Percentiles rank a stretch among this genome's conserved stretches.
phyloP scores from a whole-genome alignment of 495 filamentous ascomycete species.

The Penicillium fimorum region DNA sequence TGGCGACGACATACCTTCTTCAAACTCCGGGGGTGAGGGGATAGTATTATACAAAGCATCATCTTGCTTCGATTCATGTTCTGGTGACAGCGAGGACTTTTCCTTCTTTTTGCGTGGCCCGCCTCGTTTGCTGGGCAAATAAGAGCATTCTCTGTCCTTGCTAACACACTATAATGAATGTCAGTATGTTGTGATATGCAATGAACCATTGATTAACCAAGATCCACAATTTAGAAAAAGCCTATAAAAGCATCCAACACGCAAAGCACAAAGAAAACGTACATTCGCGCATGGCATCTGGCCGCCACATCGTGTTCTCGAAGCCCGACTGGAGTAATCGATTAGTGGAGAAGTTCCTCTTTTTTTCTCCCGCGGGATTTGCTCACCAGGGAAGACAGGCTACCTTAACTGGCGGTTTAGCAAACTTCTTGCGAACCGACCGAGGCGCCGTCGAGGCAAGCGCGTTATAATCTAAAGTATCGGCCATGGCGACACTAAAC shows the following conservation, averaged over 20 bases:
- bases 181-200: neutral
- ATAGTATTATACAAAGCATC: slow-evolving; percentile 22
- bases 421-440: slow-evolving; percentile 47
- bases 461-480: slow-evolving; percentile 19
- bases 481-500: slow-evolving; percentile 31
- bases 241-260: neutral
- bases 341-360: slow-evolving; percentile 8
- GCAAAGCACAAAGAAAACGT: slow-evolving; percentile 24
- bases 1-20: slow-evolving; percentile 32
- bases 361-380: slow-evolving; percentile 4
- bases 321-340: slow-evolving; percentile 47
- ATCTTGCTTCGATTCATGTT: slow-evolving; percentile 25
- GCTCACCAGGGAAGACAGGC: slow-evolving; percentile 62
- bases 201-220: neutral
- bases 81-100: slow-evolving; percentile 27
- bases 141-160: slow-evolving; percentile 54
- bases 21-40: slow-evolving; percentile 29
- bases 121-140: slow-evolving; percentile 57
- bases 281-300: slow-evolving; percentile 57
- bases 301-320: slow-evolving; percentile 58
- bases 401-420: slow-evolving; percentile 61
- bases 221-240: slow-evolving; percentile 1
- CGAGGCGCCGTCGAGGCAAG: slow-evolving; percentile 22
- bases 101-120: slow-evolving; percentile 52
- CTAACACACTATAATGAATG: slow-evolving; percentile 44